A percentile compares a stretch with the other conserved stretches of the same genome.
Conservation (phyloP, 164 flowering plant species). For the Annona squamosa region DNA sequence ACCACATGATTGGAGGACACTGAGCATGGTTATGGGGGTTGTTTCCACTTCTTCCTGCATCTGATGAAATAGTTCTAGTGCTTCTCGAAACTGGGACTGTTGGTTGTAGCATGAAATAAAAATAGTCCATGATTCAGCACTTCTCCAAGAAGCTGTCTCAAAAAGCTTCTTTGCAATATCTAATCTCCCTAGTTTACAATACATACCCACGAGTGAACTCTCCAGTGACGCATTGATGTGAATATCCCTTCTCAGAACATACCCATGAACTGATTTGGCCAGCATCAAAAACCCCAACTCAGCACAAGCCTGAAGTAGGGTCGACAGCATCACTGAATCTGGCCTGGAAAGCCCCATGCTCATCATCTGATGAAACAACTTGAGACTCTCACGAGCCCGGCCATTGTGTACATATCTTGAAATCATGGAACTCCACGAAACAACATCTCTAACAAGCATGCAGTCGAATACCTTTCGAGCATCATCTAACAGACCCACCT, state of each 20-base stretch:
- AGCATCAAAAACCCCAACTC: slow-evolving; percentile 32
- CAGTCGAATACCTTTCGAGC: slow-evolving; percentile 54
- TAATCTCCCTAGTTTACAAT: slow-evolving; percentile 53
- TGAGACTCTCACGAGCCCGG: slow-evolving; percentile 32
- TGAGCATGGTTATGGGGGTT: slow-evolving; percentile 46
- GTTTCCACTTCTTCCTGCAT: slow-evolving; percentile 42
- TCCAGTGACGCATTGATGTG: slow-evolving; percentile 30
- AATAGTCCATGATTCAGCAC: slow-evolving; percentile 46
- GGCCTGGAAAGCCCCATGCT: slow-evolving; percentile 28
- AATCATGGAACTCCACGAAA: slow-evolving; percentile 70
- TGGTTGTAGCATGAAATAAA: slow-evolving; percentile 66
- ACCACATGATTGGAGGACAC: slow-evolving; percentile 49
- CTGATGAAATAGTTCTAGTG: slow-evolving; percentile 28
- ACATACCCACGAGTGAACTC: slow-evolving; percentile 52
- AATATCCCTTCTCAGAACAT: slow-evolving; percentile 33
- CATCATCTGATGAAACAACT: slow-evolving; percentile 60
- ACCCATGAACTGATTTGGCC: slow-evolving; percentile 60
- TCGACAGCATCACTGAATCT: slow-evolving; percentile 56
- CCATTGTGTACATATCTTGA: slow-evolving; percentile 44
- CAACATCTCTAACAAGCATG: slow-evolving; percentile 54
- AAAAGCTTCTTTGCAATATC: slow-evolving; percentile 45
- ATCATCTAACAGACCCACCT: slow-evolving; percentile 32
- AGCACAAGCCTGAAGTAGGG: slow-evolving; percentile 57
- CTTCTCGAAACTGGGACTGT: slow-evolving; percentile 34
- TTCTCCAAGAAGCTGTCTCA: slow-evolving; percentile 5